phyloP scores from a whole-genome alignment of 208 protist species.

The Wallacemonas sp. region DNA sequence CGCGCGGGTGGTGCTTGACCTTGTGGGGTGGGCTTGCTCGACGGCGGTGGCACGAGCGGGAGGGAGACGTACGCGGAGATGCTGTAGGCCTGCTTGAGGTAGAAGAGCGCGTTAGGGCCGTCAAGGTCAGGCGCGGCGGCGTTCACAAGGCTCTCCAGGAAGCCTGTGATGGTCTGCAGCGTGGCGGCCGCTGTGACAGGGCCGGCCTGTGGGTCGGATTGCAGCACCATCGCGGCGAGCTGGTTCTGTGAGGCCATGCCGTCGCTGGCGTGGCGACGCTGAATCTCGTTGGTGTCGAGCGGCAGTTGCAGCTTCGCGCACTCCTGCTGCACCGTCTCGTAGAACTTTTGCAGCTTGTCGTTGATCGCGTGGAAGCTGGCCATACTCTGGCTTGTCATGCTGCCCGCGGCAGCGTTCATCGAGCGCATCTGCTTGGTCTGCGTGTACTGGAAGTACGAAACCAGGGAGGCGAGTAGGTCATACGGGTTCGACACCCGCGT shows the following conservation, averaged over 20 bases:
- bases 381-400: constrained; percentile 38
- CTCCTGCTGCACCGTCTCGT: constrained; percentile 61
- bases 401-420: constrained; percentile 20
- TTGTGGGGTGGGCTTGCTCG: background rate
- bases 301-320: constrained; percentile 63
- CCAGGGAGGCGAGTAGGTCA: constrained; percentile 64
- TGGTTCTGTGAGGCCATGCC: constrained; percentile 85
- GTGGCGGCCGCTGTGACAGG: constrained; percentile 33
- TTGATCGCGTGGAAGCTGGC: constrained; percentile 36
- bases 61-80: constrained; percentile 76
- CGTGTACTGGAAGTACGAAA: constrained; percentile 72
- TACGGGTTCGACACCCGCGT: constrained; percentile 73
- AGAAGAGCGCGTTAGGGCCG: constrained; percentile 69
- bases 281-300: constrained; percentile 66
- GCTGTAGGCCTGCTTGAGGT: constrained; percentile 76
- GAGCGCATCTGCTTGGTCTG: constrained; percentile 38
- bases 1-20: background rate
- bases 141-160: constrained; percentile 74
- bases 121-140: constrained; percentile 78
- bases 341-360: constrained; percentile 67
- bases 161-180: constrained; percentile 71
- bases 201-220: constrained; percentile 45
- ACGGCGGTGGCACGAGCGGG: constrained; percentile 29
- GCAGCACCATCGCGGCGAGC: constrained; percentile 76
- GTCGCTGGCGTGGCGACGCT: constrained; percentile 78